Percentiles rank a stretch among this genome's conserved stretches.
Evolutionary conservation across 495 filamentous ascomycete genomes (phyloP).

Genomic region (Pyronema omphalodes): DNA sequence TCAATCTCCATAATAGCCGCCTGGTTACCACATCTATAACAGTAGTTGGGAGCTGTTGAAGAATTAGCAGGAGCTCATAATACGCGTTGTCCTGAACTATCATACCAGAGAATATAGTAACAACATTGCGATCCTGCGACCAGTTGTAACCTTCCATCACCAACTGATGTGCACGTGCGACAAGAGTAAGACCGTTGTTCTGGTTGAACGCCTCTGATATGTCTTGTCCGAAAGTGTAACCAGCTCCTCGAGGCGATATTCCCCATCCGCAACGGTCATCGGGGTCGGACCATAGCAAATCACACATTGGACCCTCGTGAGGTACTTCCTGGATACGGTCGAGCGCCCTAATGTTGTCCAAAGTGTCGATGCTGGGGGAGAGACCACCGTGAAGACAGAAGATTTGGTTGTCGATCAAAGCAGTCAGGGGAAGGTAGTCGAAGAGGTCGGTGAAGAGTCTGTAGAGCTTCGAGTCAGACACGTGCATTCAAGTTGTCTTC

Average conservation of each 20-base stretch:
- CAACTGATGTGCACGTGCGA: constrained; percentile 85
- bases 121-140: constrained; percentile 90
- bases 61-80: constrained; percentile 14
- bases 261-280: constrained; percentile 98
- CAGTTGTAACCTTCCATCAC: constrained; percentile 99
- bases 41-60: constrained; percentile 74
- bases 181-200: constrained; percentile 93
- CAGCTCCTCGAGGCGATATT: constrained; percentile 88
- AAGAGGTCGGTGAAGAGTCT: constrained; percentile 80
- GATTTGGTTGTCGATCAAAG: constrained; percentile 98
- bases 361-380: constrained; percentile 89
- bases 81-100: not conserved
- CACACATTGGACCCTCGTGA: constrained; percentile 97
- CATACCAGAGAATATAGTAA: constrained; percentile 95
- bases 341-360: constrained; percentile 91
- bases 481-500: not conserved
- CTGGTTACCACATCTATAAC: constrained; percentile 96
- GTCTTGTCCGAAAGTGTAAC: constrained; percentile 97
- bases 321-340: constrained; percentile 97
- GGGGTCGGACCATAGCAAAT: constrained; percentile 92
- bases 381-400: constrained; percentile 97
- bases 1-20: constrained; percentile 99
- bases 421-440: constrained; percentile 94
- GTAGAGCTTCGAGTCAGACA: not conserved
- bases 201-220: constrained; percentile 99